Evolutionary conservation across 768 basidiomycete species (phyloP).

Genomic region (Cystobasidium tubakii): DNA sequence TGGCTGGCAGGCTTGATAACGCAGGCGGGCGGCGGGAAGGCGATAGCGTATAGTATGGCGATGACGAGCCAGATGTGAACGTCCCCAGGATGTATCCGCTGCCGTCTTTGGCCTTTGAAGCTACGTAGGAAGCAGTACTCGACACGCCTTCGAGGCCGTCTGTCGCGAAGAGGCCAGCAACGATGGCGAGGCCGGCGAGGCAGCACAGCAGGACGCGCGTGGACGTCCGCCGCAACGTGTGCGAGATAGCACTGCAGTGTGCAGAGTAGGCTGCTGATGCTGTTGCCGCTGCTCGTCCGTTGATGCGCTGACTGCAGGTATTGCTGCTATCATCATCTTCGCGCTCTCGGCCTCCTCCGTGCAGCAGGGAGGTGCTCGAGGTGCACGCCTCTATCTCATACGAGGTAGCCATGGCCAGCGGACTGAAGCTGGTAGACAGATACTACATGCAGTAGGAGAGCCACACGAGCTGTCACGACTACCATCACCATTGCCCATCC

Average conservation of each 20-base stretch:
- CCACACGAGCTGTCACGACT: background rate
- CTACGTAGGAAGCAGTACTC: slow-evolving; percentile 3
- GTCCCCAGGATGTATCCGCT: background rate
- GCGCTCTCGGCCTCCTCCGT: background rate
- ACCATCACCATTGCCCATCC: no score
- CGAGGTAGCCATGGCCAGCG: slow-evolving; percentile 1
- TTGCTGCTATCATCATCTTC: background rate
- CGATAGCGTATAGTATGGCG: slow-evolving; percentile 7
- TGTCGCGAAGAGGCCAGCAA: slow-evolving; percentile 3
- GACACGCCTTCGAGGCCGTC: background rate
- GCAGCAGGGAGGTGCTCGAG: slow-evolving; percentile 4
- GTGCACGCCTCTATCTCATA: slow-evolving; percentile 5
- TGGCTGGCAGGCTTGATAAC: background rate
- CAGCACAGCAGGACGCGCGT: background rate
- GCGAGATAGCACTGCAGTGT: background rate
- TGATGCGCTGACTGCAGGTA: background rate
- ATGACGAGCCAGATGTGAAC: background rate
- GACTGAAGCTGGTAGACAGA: background rate
- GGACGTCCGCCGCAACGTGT: background rate
- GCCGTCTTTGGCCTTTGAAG: slow-evolving; percentile 18
- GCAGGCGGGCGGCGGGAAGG: background rate
- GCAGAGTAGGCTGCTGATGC: background rate
- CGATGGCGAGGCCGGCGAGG: background rate
- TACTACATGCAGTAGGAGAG: background rate
- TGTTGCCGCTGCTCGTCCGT: background rate